Evolutionary conservation across 495 filamentous ascomycete species (phyloP).

Genomic region (Penicillium flavigenum): DNA sequence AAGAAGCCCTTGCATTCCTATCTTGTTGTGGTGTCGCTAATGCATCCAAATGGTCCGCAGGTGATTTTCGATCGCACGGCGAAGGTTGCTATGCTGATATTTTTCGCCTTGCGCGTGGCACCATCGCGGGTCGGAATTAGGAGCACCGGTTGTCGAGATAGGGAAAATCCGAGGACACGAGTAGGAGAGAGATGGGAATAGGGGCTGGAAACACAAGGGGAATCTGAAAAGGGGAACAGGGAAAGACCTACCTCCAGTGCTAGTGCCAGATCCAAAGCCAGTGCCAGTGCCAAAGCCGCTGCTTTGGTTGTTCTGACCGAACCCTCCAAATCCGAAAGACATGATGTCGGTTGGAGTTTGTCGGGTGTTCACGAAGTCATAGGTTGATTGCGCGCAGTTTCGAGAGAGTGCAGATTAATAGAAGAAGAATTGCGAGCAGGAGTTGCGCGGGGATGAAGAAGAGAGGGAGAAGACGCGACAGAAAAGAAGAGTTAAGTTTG

Average conservation of each 20-base stretch:
- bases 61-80: slow-evolving; percentile 20
- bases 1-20: slow-evolving; percentile 36
- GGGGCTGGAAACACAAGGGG: slow-evolving; percentile 16
- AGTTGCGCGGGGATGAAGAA: slow-evolving; percentile 25
- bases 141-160: slow-evolving; percentile 33
- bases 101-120: slow-evolving; percentile 25
- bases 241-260: slow-evolving; percentile 46
- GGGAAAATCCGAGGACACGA: slow-evolving; percentile 25
- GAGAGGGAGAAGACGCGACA: slow-evolving; percentile 30
- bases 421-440: slow-evolving; percentile 13
- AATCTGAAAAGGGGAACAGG: slow-evolving; percentile 16
- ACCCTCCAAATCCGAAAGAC: slow-evolving; percentile 54
- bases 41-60: slow-evolving; percentile 31
- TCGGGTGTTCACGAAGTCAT: slow-evolving; percentile 37
- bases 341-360: slow-evolving; percentile 39
- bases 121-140: slow-evolving; percentile 41
- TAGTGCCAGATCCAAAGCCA: slow-evolving; percentile 39
- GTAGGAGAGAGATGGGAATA: slow-evolving; percentile 21
- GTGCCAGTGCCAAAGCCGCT: slow-evolving; percentile 49
- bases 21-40: slow-evolving; percentile 41
- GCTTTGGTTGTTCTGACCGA: slow-evolving; percentile 60
- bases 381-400: slow-evolving; percentile 25
- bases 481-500: slow-evolving; percentile 31
- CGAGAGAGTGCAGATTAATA: slow-evolving; percentile 9
- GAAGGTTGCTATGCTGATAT: slow-evolving; percentile 12